phyloP scores from a whole-genome alignment of 2,329 filamentous ascomycete species.

The Aspergillus proliferans region DNA sequence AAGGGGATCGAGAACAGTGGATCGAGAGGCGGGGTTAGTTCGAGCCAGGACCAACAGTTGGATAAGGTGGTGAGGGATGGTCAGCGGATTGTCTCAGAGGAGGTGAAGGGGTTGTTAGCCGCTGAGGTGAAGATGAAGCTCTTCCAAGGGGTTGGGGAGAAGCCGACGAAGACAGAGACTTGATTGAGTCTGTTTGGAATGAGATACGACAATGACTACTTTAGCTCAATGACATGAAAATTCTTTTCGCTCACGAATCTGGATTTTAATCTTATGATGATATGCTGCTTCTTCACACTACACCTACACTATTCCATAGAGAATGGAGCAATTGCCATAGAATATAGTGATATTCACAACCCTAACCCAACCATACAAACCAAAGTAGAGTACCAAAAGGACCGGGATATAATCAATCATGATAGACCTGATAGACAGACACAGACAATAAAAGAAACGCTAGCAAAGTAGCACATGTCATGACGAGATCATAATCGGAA shows the following conservation, averaged over 20 bases:
- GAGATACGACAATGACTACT: too few species aligned
- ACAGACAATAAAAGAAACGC: not conserved
- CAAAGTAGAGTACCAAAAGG: too few species aligned
- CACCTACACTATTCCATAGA: too few species aligned
- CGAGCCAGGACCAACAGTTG: constrained; percentile 40
- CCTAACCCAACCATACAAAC: too few species aligned
- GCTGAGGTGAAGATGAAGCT: constrained; percentile 48
- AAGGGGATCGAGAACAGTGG: constrained; percentile 30
- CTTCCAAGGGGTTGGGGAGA: constrained; percentile 39
- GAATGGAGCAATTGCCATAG: too few species aligned
- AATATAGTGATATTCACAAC: too few species aligned
- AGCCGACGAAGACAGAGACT: constrained; percentile 9
- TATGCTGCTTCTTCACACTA: too few species aligned
- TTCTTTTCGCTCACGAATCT: too few species aligned
- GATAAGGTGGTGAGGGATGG: constrained; percentile 52
- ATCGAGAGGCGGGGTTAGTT: constrained; percentile 21
- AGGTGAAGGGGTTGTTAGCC: constrained; percentile 42
- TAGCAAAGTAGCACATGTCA: not conserved
- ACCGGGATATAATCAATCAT: too few species aligned
- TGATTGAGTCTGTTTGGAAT: constrained; percentile 2
- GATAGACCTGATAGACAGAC: not conserved
- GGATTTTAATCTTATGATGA: too few species aligned
- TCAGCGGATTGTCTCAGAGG: constrained; percentile 53
- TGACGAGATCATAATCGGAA: not conserved
- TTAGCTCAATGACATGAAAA: too few species aligned